These are phyloP conservation scores for Paramecium pentaurelia DNA, from an alignment of 73 alveolate genomes.

Conservation along the genomic window DNA sequence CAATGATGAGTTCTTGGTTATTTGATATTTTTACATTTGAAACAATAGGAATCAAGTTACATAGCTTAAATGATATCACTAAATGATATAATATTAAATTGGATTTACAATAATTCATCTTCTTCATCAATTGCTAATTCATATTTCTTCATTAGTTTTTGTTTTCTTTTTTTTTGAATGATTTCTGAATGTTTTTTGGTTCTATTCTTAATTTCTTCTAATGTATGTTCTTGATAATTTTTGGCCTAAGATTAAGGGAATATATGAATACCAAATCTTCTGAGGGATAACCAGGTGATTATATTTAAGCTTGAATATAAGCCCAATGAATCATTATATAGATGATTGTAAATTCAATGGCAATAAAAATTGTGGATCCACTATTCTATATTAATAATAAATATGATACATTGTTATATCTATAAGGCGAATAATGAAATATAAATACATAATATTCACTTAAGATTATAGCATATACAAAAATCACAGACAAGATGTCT, in stretches of 20 bases:
- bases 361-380: neutral
- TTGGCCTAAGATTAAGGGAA: neutral
- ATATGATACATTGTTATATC: neutral
- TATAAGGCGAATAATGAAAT: conserved; percentile 2
- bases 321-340: conserved; percentile 12
- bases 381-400: neutral
- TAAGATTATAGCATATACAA: conserved; percentile 1
- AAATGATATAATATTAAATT: neutral
- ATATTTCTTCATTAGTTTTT: neutral
- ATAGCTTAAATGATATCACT: conserved; percentile 17
- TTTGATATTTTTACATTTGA: conserved; percentile 68
- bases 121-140: conserved; percentile 27
- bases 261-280: neutral
- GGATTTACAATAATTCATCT: conserved; percentile 33
- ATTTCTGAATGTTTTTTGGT: conserved; percentile 21
- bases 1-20: conserved; percentile 89
- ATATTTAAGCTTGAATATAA: neutral
- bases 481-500: neutral
- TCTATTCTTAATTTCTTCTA: conserved; percentile 17
- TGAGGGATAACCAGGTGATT: conserved; percentile 21
- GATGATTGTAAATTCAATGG: conserved; percentile 1
- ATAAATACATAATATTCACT: conserved; percentile 6
- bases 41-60: conserved; percentile 29
- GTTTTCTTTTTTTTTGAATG: neutral
- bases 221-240: neutral